Conservation (phyloP, 768 basidiomycete species). For the Tephrocybe sp. region DNA sequence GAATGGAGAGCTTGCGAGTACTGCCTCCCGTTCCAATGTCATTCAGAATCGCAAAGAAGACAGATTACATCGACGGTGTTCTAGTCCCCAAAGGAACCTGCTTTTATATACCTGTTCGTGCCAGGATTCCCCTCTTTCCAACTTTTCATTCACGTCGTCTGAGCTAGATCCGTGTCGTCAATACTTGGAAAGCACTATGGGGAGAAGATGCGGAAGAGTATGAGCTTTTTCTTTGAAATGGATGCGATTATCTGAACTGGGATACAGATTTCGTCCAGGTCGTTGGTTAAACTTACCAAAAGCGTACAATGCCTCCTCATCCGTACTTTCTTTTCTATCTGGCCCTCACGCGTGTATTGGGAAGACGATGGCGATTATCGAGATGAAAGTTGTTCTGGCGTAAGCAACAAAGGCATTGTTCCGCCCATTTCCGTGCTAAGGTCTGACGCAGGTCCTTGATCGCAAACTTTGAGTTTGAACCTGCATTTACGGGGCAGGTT, state of each 20-base stretch:
- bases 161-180: constrained; percentile 44
- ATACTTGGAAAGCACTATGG: constrained; percentile 49
- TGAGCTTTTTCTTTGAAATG: constrained; percentile 6
- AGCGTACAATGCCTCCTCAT: constrained; percentile 30
- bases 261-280: constrained; percentile 38
- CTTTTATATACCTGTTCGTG: constrained; percentile 36
- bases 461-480: constrained; percentile 42
- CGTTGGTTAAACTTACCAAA: constrained; percentile 43
- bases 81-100: constrained; percentile 44
- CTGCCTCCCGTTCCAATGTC: constrained; percentile 41
- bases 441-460: constrained; percentile 29
- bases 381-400: constrained; percentile 41
- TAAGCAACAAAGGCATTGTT: constrained; percentile 11
- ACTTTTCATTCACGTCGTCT: background rate
- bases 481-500: constrained; percentile 35
- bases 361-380: constrained; percentile 41
- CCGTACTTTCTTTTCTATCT: constrained; percentile 36
- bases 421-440: background rate
- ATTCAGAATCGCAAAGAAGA: constrained; percentile 32
- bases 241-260: background rate
- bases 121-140: background rate
- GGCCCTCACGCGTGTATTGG: constrained; percentile 43
- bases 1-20: constrained; percentile 42
- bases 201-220: constrained; percentile 50
- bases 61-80: constrained; percentile 41